These are phyloP conservation scores for Blastocladiella britannica DNA, from an alignment of 192 early-diverging fungal species.

Conservation along the genomic window DNA sequence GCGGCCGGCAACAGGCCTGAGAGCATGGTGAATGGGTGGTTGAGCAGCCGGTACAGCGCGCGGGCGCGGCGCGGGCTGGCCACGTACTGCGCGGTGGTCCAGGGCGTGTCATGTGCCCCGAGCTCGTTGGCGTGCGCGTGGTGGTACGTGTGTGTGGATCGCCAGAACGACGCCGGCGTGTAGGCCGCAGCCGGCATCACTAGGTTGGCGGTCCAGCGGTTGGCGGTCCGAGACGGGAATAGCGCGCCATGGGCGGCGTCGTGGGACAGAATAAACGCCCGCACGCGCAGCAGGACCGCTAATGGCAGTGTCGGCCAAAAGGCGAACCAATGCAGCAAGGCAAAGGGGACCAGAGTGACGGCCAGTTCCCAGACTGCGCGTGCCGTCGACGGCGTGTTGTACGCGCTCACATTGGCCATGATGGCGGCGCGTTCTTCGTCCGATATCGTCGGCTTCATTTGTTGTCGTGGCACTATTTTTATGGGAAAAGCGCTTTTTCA, in stretches of 20 bases:
- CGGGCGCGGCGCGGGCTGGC: not conserved
- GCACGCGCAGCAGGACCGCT: not conserved
- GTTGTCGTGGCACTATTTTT: too few species aligned
- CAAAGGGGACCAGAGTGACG: too few species aligned
- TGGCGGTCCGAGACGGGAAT: not conserved
- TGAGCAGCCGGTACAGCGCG: not conserved
- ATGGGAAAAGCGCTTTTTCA: too few species aligned
- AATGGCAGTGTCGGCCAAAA: not conserved
- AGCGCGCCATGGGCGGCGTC: not conserved
- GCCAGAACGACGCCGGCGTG: not conserved
- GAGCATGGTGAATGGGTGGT: not conserved
- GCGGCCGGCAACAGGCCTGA: not conserved
- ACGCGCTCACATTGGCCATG: too few species aligned
- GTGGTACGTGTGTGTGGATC: not conserved
- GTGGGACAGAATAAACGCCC: not conserved
- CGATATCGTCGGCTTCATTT: too few species aligned
- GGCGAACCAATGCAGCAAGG: too few species aligned
- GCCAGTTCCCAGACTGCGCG: too few species aligned
- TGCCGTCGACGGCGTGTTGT: too few species aligned
- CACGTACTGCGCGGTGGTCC: not conserved
- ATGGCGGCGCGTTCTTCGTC: too few species aligned
- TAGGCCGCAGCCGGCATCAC: not conserved
- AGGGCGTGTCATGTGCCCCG: not conserved
- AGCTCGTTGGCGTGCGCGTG: not conserved
- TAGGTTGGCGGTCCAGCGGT: not conserved